Percentiles rank a stretch among this genome's conserved stretches.
Conservation (phyloP, 2,329 filamentous ascomycete genomes). For the Myotisia sp. region DNA sequence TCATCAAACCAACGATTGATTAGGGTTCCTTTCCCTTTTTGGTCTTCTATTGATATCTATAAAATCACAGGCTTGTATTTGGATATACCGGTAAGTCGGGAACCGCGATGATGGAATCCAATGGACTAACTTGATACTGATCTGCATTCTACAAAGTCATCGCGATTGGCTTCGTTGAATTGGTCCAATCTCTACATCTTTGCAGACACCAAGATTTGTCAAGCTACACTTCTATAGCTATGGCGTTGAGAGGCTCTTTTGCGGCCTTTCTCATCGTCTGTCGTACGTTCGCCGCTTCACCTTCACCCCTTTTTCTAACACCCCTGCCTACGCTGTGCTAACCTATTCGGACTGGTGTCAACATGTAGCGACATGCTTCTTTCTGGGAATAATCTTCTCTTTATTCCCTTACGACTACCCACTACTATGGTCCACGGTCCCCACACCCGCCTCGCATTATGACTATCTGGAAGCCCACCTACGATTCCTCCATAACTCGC, state of each 20-base stretch:
- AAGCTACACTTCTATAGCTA: slow-evolving; percentile 12
- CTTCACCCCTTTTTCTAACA: slow-evolving; percentile 7
- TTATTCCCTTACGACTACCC: slow-evolving; percentile 71
- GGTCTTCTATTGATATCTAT: no score
- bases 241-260: slow-evolving; percentile 49
- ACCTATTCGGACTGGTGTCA: no score
- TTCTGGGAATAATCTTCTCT: slow-evolving; percentile 94
- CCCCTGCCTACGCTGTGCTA: slow-evolving; percentile 1
- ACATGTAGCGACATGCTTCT: slow-evolving; percentile 76
- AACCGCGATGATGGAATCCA: no score
- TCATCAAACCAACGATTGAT: no score
- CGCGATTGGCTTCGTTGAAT: no score
- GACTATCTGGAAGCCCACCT: slow-evolving; percentile 80
- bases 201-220: no score
- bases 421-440: slow-evolving; percentile 32
- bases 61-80: no score
- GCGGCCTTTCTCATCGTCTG: slow-evolving; percentile 95
- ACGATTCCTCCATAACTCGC: slow-evolving; percentile 77
- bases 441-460: slow-evolving; percentile 48
- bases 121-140: no score
- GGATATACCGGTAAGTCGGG: no score
- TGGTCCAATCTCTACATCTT: no score
- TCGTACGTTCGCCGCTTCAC: slow-evolving; percentile 46
- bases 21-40: no score
- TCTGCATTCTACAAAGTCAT: no score